A percentile compares a stretch with the other conserved stretches of the same genome.
phyloP scores from a whole-genome alignment of 306 rosid genomes.

The Castanopsis chinensis region DNA sequence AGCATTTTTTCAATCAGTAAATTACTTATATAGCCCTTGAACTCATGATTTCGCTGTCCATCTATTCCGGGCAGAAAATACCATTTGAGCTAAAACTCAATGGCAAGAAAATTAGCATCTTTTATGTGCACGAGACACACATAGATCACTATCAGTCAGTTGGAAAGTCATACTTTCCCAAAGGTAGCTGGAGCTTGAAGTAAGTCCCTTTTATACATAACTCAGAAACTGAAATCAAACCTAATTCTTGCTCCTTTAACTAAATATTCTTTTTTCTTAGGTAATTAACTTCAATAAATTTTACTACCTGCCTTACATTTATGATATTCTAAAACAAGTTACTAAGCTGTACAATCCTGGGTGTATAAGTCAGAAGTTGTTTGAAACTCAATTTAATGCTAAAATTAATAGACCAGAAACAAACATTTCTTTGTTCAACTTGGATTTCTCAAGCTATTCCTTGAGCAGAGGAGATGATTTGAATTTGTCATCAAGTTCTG shows the following conservation, averaged over 20 bases:
- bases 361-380: neutral
- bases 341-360: neutral
- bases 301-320: neutral
- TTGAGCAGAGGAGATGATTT: slow-evolving; percentile 64
- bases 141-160: neutral
- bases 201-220: neutral
- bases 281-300: neutral
- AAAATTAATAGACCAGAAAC: slow-evolving; percentile 3
- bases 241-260: neutral
- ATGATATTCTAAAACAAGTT: neutral
- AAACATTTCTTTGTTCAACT: slow-evolving; percentile 85
- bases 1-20: too few relatives aligned
- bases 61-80: too few relatives aligned
- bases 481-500: slow-evolving; percentile 74
- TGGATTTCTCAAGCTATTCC: slow-evolving; percentile 69
- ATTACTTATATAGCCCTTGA: too few relatives aligned
- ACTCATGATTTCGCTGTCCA: too few relatives aligned
- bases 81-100: too few relatives aligned
- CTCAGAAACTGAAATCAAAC: neutral
- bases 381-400: neutral
- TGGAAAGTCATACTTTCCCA: too few relatives aligned
- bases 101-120: neutral
- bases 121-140: neutral
- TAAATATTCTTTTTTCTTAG: too few relatives aligned
- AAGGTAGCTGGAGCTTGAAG: too few relatives aligned